Evolutionary conservation across 192 early-diverging fungal species (phyloP).

Genomic region (Gonapodya sp.): DNA sequence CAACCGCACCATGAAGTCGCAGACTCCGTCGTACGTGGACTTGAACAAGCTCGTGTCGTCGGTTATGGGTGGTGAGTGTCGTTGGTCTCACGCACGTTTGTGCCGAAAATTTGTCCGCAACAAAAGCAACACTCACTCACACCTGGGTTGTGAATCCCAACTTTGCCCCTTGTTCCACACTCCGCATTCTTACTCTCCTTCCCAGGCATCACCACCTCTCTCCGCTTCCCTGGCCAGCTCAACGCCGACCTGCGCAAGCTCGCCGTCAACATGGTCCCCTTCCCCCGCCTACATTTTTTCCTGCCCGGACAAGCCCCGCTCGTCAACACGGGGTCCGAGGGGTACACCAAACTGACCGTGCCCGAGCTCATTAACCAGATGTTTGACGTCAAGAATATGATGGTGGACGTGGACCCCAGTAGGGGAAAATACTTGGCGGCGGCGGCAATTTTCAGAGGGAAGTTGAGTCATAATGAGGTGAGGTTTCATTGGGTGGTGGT

Average conservation of each 20-base stretch:
- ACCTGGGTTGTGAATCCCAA: no score
- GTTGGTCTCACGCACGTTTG: no score
- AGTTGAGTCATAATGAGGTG: neutral
- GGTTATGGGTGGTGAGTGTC: conserved; percentile 1
- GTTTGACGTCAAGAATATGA: conserved; percentile 9
- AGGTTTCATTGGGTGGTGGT: neutral
- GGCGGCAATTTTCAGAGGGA: conserved; percentile 3
- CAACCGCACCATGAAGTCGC: neutral
- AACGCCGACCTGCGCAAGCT: conserved; percentile 13
- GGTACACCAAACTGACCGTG: conserved; percentile 4
- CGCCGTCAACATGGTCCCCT: conserved; percentile 12
- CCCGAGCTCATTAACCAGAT: conserved; percentile 1
- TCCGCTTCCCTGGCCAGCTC: conserved; percentile 13
- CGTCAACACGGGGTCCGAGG: neutral
- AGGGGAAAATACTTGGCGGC: neutral
- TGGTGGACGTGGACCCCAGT: conserved; percentile 5
- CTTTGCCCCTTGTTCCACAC: no score
- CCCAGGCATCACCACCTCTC: neutral
- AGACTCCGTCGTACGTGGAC: neutral
- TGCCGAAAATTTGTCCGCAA: no score
- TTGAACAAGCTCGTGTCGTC: conserved; percentile 10
- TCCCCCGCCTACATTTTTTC: conserved; percentile 11
- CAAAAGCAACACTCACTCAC: no score
- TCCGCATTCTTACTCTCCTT: neutral
- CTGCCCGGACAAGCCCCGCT: conserved; percentile 3